phyloP scores from a whole-genome alignment of 306 rosid species.

The Hylodesmum podocarpum region DNA sequence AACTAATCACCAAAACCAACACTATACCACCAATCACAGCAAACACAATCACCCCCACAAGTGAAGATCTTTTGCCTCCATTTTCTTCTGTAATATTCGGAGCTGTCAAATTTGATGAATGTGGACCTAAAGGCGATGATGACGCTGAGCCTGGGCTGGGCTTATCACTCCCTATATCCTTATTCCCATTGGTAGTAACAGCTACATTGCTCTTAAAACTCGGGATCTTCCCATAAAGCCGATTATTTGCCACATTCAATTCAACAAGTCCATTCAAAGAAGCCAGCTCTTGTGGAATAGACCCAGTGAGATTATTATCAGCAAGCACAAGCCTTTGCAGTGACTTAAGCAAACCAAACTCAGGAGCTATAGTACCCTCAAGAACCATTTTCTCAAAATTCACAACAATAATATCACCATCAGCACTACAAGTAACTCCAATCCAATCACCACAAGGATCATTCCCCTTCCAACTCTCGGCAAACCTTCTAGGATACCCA shows the following conservation, averaged over 20 bases:
- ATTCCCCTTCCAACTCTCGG: not conserved
- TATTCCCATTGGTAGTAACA: constrained; percentile 1
- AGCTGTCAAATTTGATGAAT: constrained; percentile 16
- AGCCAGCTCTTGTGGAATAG: not conserved
- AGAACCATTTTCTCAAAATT: not conserved
- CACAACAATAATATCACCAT: not conserved
- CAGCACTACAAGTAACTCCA: not conserved
- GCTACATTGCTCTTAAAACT: not conserved
- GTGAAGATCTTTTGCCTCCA: constrained; percentile 45
- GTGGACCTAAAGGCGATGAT: constrained; percentile 19
- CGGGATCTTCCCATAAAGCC: not conserved
- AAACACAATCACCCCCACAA: constrained; percentile 52
- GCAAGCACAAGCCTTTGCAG: not conserved
- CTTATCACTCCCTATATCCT: constrained; percentile 54
- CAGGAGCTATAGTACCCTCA: not conserved
- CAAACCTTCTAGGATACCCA: not conserved
- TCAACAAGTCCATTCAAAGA: not conserved
- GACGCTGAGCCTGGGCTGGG: not conserved
- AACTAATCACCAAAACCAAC: constrained; percentile 47
- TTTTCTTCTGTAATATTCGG: constrained; percentile 9
- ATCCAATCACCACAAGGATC: not conserved
- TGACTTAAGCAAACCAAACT: not conserved
- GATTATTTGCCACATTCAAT: not conserved
- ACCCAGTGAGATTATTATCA: not conserved
- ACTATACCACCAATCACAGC: constrained; percentile 58